Evolutionary conservation across 73 alveolate genomes (phyloP), one percentile per base, ranked within the genome.

Genomic region (Symbiodinium natans): DNA sequence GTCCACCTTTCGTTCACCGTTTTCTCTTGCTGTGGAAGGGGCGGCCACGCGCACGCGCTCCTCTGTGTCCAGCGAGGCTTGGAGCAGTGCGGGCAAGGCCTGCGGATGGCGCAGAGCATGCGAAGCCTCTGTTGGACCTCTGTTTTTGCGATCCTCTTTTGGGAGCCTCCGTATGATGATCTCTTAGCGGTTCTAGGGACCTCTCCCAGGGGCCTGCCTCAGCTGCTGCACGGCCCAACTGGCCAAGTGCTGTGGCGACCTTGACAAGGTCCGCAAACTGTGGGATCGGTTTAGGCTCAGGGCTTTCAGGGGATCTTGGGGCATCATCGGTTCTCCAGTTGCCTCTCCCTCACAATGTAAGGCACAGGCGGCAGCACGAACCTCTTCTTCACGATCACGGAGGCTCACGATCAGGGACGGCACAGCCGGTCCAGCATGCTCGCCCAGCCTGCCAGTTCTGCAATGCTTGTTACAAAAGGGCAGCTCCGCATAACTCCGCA

Each of bases 191-290:
- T n/a, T 56, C 33, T 2, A 19, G 33, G 75, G 75, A 19, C 74
- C n/a, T n/a, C n/a, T n/a, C n/a, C 74, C 80, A 17, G 40, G 13
- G 80, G 36, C 80, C 77, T 13, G 36, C 94, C 94, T 88, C 95
- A n/a, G 83, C 46, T 23, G 95, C 95, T 27, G 95, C 82, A 21
- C 86, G 95, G 36, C 95, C 95, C 41, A 88, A 71, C 46, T 88
- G 95, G 38, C 95, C 95, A 25, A 88, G 86, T 13, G 95, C 95
- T 29, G 95, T 88, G 8, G 95, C 95, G 73, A 88, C 95, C 95
- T 88, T 82, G 90, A 40, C 29, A 15, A 3, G 77, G n/a, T n/a
- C n/a, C n/a, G n/a, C n/a, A n/a, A n/a, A n/a, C n/a, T n/a, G n/a
- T n/a, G n/a, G n/a, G n/a, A n/a, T n/a, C n/a, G n/a, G n/a, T n/a